Evolutionary conservation across 768 basidiomycete genomes (phyloP).

Genomic region (Lentinula guzmanii): DNA sequence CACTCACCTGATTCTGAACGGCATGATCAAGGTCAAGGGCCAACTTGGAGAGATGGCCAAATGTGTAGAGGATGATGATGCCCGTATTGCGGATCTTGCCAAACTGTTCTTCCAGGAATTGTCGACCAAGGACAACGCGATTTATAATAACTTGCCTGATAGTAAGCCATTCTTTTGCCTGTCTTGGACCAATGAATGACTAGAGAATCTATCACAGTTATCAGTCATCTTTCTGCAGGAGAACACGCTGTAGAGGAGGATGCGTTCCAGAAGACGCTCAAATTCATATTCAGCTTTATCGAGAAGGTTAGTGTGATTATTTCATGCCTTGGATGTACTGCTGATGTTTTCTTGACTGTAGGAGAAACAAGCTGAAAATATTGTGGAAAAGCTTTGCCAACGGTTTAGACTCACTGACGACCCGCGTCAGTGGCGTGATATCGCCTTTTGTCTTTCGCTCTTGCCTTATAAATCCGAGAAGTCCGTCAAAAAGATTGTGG

Average conservation of each 20-base stretch:
- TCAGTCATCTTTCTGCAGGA: constrained; percentile 90
- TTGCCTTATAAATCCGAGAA: constrained; percentile 96
- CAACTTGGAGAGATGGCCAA: constrained; percentile 99
- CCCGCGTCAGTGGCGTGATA: constrained; percentile 94
- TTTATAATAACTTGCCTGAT: constrained; percentile 98
- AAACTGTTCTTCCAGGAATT: constrained; percentile 96
- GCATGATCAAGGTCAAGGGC: constrained; percentile 99
- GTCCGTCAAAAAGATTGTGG: constrained; percentile 93
- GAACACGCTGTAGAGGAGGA: constrained; percentile 91
- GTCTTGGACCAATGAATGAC: constrained; percentile 3
- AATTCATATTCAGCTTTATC: constrained; percentile 93
- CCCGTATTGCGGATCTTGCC: constrained; percentile 87
- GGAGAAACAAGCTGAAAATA: constrained; percentile 98
- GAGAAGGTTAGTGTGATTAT: constrained; percentile 66
- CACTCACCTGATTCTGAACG: constrained; percentile 93
- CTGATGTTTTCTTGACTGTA: constrained; percentile 21
- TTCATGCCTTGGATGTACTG: background rate
- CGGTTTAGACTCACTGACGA: constrained; percentile 87
- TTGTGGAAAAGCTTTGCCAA: constrained; percentile 97
- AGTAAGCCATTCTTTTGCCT: constrained; percentile 36
- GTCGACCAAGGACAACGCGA: constrained; percentile 96
- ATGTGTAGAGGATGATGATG: constrained; percentile 89
- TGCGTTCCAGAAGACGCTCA: constrained; percentile 86
- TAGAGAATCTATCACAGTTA: constrained; percentile 45
- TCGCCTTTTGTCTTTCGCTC: constrained; percentile 90